Percentiles rank a stretch among this genome's conserved stretches.
phyloP scores from a whole-genome alignment of 257 asterid genomes.

The Verbena officinalis region DNA sequence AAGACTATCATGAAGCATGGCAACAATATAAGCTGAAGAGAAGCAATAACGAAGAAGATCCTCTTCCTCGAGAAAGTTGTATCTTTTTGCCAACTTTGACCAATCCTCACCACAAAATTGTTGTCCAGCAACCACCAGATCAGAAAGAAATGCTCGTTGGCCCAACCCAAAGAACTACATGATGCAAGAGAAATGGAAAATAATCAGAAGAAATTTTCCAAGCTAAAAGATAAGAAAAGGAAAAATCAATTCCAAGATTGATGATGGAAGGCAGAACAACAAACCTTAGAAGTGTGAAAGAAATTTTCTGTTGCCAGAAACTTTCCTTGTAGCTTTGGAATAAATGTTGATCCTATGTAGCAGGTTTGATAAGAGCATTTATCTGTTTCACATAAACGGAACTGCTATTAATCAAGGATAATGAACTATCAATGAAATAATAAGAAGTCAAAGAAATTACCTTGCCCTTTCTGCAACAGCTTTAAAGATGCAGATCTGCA shows the following conservation, averaged over 20 bases:
- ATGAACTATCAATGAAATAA: conserved; percentile 8
- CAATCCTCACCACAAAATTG: conserved; percentile 84
- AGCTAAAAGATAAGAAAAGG: background rate
- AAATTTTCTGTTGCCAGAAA: conserved; percentile 96
- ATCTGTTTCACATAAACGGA: conserved; percentile 46
- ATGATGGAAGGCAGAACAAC: background rate
- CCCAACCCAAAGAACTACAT: conserved; percentile 80
- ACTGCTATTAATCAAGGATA: background rate
- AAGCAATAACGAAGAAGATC: conserved; percentile 87
- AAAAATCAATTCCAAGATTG: background rate
- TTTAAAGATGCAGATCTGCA: conserved; percentile 84
- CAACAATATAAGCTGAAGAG: conserved; percentile 94
- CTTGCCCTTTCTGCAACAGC: conserved; percentile 83
- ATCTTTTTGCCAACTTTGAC: conserved; percentile 66
- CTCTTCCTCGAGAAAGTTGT: conserved; percentile 64
- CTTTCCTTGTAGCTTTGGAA: conserved; percentile 85
- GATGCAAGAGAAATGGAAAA: conserved; percentile 28
- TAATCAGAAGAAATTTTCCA: conserved; percentile 15
- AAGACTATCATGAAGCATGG: conserved; percentile 93
- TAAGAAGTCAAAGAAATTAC: conserved; percentile 37
- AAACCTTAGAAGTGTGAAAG: conserved; percentile 89
- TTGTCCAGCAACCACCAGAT: conserved; percentile 79
- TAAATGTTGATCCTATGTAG: conserved; percentile 71
- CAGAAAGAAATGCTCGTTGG: conserved; percentile 72
- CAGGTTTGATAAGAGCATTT: conserved; percentile 70